Evolutionary conservation across 208 protist genomes (phyloP).

Genomic region (Crithidia sp.): DNA sequence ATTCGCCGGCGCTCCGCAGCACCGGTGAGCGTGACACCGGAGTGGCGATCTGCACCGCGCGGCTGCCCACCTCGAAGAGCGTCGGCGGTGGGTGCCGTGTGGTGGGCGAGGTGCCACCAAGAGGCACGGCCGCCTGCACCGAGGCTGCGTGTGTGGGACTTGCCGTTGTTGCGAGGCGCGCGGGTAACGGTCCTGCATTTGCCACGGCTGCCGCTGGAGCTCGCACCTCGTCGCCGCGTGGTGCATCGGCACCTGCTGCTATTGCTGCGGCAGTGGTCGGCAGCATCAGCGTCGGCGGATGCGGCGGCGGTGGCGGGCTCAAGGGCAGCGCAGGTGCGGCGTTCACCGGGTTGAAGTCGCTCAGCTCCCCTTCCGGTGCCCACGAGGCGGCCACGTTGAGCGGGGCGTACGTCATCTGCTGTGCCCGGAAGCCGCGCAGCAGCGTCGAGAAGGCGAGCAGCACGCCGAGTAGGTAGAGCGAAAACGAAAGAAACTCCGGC

Average conservation of each 20-base stretch:
- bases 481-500: slow-evolving; percentile 38
- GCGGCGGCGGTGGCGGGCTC: background rate
- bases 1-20: background rate
- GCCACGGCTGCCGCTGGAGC: too few relatives aligned
- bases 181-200: too few relatives aligned
- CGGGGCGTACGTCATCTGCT: slow-evolving; percentile 50
- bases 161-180: background rate
- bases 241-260: background rate
- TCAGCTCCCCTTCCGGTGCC: slow-evolving; percentile 22
- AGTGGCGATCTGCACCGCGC: slow-evolving; percentile 7
- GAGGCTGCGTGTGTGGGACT: background rate
- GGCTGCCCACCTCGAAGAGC: background rate
- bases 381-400: slow-evolving; percentile 46
- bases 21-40: background rate
- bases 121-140: background rate
- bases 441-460: slow-evolving; percentile 35
- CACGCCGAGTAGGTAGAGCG: slow-evolving; percentile 41
- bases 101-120: background rate
- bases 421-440: slow-evolving; percentile 37
- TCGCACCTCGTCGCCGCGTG: too few relatives aligned
- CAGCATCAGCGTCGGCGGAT: background rate
- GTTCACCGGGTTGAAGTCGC: slow-evolving; percentile 4
- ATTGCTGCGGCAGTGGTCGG: background rate
- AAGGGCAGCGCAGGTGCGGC: background rate
- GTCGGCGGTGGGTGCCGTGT: background rate